Evolutionary conservation across 140 eudicot species (phyloP).

Genomic region (Oenanthe javanica): DNA sequence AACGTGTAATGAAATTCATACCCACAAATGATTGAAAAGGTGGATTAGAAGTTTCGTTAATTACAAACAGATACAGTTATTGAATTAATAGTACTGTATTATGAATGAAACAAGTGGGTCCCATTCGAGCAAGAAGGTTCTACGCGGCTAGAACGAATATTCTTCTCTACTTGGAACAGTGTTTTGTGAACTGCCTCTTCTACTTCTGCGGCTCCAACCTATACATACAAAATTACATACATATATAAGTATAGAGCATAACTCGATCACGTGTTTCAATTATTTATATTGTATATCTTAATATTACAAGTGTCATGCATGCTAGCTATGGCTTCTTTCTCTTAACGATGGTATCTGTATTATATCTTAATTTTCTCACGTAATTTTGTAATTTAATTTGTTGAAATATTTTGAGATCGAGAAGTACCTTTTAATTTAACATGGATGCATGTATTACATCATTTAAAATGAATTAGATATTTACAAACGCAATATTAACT

Average conservation of each 20-base stretch:
- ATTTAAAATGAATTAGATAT: too few species aligned
- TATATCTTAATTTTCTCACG: too few species aligned
- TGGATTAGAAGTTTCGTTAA: neutral
- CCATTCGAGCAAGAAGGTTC: neutral
- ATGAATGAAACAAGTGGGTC: neutral
- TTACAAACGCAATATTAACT: too few species aligned
- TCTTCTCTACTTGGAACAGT: slow-evolving; percentile 28
- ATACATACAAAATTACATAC: neutral
- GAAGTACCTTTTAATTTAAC: too few species aligned
- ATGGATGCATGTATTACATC: too few species aligned
- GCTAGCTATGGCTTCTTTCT: neutral
- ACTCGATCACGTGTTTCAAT: neutral
- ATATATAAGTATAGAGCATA: too few species aligned
- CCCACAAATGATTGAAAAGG: neutral
- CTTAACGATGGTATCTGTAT: too few species aligned
- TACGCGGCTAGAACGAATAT: slow-evolving; percentile 1
- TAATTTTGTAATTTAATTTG: too few species aligned
- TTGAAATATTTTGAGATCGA: too few species aligned
- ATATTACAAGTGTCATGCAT: neutral
- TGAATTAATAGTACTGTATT: neutral
- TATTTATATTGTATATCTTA: neutral
- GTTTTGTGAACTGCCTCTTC: slow-evolving; percentile 25
- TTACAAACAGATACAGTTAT: neutral
- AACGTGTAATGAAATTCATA: neutral
- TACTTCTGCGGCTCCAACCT: slow-evolving; percentile 34